These are phyloP conservation scores for Alternaria sp. DNA, from an alignment of 2,329 filamentous ascomycete species.

Conservation along the genomic window DNA sequence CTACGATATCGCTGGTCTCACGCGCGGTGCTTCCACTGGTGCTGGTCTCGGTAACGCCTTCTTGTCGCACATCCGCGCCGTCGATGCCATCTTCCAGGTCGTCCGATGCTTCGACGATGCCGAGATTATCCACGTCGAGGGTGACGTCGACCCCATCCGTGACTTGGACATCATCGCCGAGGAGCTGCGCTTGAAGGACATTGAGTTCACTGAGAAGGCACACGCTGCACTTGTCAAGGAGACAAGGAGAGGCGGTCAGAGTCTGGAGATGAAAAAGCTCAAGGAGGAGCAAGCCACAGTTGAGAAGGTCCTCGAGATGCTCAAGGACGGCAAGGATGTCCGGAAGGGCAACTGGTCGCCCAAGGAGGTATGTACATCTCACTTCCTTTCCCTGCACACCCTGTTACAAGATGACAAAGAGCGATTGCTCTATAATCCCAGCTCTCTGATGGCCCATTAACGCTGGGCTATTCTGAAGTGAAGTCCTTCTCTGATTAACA, in stretches of 20 bases:
- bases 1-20: constrained; percentile 98
- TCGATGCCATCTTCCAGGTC: constrained; percentile 97
- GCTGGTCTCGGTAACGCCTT: constrained; percentile 97
- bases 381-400: constrained; percentile 16
- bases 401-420: constrained; percentile 94
- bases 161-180: constrained; percentile 97
- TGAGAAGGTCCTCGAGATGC: constrained; percentile 82
- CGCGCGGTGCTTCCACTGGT: constrained; percentile 93
- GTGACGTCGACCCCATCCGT: constrained; percentile 92
- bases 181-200: constrained; percentile 96
- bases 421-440: constrained; percentile 97
- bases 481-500: constrained; percentile 71
- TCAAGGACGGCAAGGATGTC: constrained; percentile 91
- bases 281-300: constrained; percentile 93
- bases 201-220: constrained; percentile 97
- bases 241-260: constrained; percentile 91
- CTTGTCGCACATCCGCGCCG: constrained; percentile 96
- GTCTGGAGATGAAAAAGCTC: constrained; percentile 96
- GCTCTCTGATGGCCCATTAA: constrained; percentile 94
- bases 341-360: constrained; percentile 87
- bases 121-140: constrained; percentile 99
- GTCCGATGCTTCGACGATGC: constrained; percentile 98
- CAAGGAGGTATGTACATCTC: constrained; percentile 80
- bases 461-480: constrained; percentile 89
- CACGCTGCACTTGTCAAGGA: constrained; percentile 92